A percentile compares a stretch with the other conserved stretches of the same genome.
Conservation (phyloP, 2,329 filamentous ascomycete genomes). For the Penicillium nordicum region DNA sequence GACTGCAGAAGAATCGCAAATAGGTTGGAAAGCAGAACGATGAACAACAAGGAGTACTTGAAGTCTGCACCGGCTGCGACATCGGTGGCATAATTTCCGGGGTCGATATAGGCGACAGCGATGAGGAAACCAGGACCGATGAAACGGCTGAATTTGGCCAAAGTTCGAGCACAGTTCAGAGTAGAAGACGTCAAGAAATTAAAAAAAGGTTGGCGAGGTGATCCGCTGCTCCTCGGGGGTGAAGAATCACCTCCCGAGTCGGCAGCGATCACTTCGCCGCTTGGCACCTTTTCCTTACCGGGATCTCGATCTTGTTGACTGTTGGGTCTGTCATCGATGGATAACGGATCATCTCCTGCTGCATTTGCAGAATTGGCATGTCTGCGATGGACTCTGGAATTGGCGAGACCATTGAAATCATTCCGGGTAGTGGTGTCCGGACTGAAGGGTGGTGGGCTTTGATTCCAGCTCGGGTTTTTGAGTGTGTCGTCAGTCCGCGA, state of each 20-base stretch:
- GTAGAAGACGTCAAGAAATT: constrained; percentile 14
- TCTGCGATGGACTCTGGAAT: constrained; percentile 51
- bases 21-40: constrained; percentile 48
- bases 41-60: constrained; percentile 45
- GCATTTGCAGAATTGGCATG: constrained; percentile 26
- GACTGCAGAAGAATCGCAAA: constrained; percentile 49
- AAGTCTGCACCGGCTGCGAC: constrained; percentile 47
- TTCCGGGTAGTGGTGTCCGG: constrained; percentile 61
- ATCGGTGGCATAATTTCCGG: constrained; percentile 51
- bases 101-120: constrained; percentile 50
- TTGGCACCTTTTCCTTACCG: constrained; percentile 21
- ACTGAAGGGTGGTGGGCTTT: constrained; percentile 57
- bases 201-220: constrained; percentile 32
- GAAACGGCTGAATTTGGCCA: constrained; percentile 44
- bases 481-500: constrained; percentile 58
- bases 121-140: constrained; percentile 49
- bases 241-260: constrained; percentile 28
- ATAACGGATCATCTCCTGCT: constrained; percentile 23
- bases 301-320: constrained; percentile 23
- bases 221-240: constrained; percentile 30
- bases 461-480: constrained; percentile 56
- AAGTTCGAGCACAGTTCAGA: constrained; percentile 24
- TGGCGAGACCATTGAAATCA: constrained; percentile 60
- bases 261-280: constrained; percentile 30
- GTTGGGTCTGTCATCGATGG: constrained; percentile 21